Evolutionary conservation across 2,329 filamentous ascomycete species (phyloP), one percentile per base, ranked within the genome.

Genomic region (Colletotrichum tamarilloi): DNA sequence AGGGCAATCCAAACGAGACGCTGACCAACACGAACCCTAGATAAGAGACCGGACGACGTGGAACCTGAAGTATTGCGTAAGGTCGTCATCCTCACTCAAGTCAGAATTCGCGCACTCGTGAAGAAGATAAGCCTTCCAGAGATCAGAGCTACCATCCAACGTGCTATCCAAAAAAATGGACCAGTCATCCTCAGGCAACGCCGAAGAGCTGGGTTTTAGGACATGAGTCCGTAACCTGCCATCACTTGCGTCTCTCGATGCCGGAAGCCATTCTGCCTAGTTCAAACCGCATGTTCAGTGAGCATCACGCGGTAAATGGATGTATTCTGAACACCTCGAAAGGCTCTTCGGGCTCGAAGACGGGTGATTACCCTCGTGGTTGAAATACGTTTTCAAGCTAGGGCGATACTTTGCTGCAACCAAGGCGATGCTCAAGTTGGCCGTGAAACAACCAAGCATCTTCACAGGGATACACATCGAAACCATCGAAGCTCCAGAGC

Each of bases 351-450:
- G 56, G 6, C 52, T 52, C 2, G 8, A 72, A 24, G 9, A n/a
- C 76, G 77, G 75, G 22, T 79, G 2, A 19, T 62, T 16, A 16
- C 28, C 26, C 6, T 78, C 0, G 0, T 67, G 57, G 65, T 32
- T 67, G 0, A 59, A 62, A 22, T 14, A 62, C 0, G 16, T 67
- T 1, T 74, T 80, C 35, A 81, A 81, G 62, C 32, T 81, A 4
- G 79, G 73, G 19, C 79, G 80, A 1, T 81, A 81, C 67, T 67
- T 63, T 19, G 68, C 70, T 4, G 78, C 79, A 16, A 72, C 75
- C 1, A 80, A 79, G 63, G 71, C 77, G 1, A 78, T 82, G 76
- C 72, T 81, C 5, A 80, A 80, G 24, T 14, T 80, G 8, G 78
- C 79, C 12, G 38, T 68, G 0, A 78, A 78, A 32, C 58, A 78